Evolutionary conservation across 2,329 filamentous ascomycete genomes (phyloP).

Genomic region (Aspergillus sp.): DNA sequence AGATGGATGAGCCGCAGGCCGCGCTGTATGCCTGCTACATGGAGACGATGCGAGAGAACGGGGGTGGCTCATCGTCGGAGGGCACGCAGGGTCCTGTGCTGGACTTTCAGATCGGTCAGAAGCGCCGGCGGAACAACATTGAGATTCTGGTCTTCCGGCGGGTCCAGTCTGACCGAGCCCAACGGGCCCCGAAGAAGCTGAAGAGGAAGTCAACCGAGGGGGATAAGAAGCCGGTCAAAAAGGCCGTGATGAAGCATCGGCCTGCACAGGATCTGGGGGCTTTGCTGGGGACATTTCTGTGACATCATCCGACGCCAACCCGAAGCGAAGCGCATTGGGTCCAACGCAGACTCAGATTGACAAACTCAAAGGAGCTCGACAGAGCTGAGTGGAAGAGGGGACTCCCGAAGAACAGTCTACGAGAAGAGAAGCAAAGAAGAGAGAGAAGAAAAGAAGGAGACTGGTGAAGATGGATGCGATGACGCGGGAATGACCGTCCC

Average conservation of each 20-base stretch:
- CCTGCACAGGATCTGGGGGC: conserved; percentile 25
- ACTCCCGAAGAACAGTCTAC: too few species aligned
- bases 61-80: neutral
- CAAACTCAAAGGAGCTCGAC: too few species aligned
- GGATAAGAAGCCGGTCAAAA: conserved; percentile 9
- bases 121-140: neutral
- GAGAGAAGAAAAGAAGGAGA: neutral
- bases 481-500: conserved; percentile 12
- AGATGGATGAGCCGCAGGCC: conserved; percentile 2
- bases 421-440: too few species aligned
- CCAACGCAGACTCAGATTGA: too few species aligned
- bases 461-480: neutral
- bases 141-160: conserved; percentile 14
- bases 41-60: conserved; percentile 4
- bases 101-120: conserved; percentile 23
- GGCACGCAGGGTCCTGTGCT: conserved; percentile 19
- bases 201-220: conserved; percentile 3
- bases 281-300: conserved; percentile 32
- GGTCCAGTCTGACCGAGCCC: neutral
- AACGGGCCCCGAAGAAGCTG: conserved; percentile 9
- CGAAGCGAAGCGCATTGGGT: too few species aligned
- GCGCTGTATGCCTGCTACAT: conserved; percentile 19
- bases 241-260: conserved; percentile 26
- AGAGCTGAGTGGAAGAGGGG: too few species aligned
- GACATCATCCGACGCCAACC: too few species aligned